A percentile compares a stretch with the other conserved stretches of the same genome.
phyloP scores from a whole-genome alignment of 2,329 filamentous ascomycete species.

The Nemania sp. region DNA sequence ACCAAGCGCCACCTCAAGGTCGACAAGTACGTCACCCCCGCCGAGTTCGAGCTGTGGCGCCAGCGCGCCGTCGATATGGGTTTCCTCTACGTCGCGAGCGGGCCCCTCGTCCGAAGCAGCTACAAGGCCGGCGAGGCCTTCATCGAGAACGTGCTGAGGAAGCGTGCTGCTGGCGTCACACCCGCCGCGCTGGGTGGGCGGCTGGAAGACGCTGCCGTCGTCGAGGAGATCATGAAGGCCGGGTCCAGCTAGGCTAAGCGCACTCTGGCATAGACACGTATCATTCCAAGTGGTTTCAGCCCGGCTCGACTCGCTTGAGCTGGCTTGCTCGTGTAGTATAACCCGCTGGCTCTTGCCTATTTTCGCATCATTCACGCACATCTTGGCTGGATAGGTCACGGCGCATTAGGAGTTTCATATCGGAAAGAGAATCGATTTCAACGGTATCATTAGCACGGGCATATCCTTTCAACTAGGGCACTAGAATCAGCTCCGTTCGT shows the following conservation, averaged over 20 bases:
- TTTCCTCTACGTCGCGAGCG: constrained; percentile 94
- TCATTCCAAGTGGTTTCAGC: constrained; percentile 9
- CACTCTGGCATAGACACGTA: not conserved
- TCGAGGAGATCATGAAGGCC: constrained; percentile 30
- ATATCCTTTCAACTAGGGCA: constrained; percentile 34
- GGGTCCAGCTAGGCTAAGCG: constrained; percentile 11
- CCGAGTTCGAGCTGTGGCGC: constrained; percentile 88
- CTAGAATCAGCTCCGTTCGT: constrained; percentile 4
- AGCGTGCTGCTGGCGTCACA: constrained; percentile 60
- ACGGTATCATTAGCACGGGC: constrained; percentile 8
- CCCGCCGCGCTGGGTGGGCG: constrained; percentile 21
- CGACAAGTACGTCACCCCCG: constrained; percentile 90
- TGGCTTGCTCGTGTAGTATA: constrained; percentile 25
- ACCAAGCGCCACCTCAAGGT: constrained; percentile 98
- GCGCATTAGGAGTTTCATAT: constrained; percentile 1
- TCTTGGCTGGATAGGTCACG: constrained; percentile 14
- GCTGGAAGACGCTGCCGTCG: constrained; percentile 29
- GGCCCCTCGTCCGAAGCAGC: constrained; percentile 87
- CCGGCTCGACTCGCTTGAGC: too few species aligned
- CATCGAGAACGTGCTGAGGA: constrained; percentile 96
- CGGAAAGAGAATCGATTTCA: not conserved
- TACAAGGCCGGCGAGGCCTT: constrained; percentile 99
- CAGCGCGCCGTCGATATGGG: constrained; percentile 90
- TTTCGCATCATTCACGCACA: constrained; percentile 13
- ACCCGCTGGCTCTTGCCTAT: not conserved